phyloP scores from a whole-genome alignment of 345 rosid species.

The Hibiscus syriacus region DNA sequence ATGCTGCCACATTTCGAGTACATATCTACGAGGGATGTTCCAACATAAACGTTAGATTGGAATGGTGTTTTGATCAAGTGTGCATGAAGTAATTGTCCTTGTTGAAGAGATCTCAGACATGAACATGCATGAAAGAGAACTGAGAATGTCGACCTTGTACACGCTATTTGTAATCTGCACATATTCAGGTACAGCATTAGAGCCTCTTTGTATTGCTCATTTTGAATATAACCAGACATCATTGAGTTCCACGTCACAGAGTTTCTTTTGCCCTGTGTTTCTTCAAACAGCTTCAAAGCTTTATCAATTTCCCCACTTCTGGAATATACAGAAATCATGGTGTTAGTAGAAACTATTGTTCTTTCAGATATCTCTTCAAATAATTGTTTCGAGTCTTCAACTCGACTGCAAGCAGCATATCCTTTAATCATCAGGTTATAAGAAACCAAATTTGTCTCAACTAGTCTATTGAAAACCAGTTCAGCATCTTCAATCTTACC shows the following conservation, averaged over 20 bases:
- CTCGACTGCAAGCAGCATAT: slow-evolving; percentile 31
- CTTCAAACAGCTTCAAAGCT: slow-evolving; percentile 45
- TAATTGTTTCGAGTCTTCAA: slow-evolving; percentile 35
- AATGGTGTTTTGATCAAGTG: slow-evolving; percentile 43
- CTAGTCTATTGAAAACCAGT: slow-evolving; percentile 25
- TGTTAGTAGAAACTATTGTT: slow-evolving; percentile 35
- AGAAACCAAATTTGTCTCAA: slow-evolving; percentile 22
- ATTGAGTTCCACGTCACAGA: slow-evolving; percentile 59
- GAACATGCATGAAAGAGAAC: slow-evolving; percentile 46
- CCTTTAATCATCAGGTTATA: slow-evolving; percentile 54
- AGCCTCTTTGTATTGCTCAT: slow-evolving; percentile 34
- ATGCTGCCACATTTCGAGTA: slow-evolving; percentile 52
- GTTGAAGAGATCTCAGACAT: slow-evolving; percentile 47
- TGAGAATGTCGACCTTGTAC: slow-evolving; percentile 49
- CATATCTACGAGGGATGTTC: slow-evolving; percentile 54
- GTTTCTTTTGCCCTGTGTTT: slow-evolving; percentile 33
- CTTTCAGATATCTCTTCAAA: slow-evolving; percentile 39
- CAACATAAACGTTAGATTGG: slow-evolving; percentile 40
- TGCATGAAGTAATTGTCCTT: slow-evolving; percentile 43
- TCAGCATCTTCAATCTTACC: slow-evolving; percentile 44
- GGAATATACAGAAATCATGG: slow-evolving; percentile 45
- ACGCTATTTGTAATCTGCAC: slow-evolving; percentile 21
- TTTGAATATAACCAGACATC: slow-evolving; percentile 44
- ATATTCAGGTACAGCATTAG: slow-evolving; percentile 29
- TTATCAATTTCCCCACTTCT: slow-evolving; percentile 38